Evolutionary conservation across 2,329 filamentous ascomycete genomes (phyloP).

Genomic region (Orbilia blumenaviensis): DNA sequence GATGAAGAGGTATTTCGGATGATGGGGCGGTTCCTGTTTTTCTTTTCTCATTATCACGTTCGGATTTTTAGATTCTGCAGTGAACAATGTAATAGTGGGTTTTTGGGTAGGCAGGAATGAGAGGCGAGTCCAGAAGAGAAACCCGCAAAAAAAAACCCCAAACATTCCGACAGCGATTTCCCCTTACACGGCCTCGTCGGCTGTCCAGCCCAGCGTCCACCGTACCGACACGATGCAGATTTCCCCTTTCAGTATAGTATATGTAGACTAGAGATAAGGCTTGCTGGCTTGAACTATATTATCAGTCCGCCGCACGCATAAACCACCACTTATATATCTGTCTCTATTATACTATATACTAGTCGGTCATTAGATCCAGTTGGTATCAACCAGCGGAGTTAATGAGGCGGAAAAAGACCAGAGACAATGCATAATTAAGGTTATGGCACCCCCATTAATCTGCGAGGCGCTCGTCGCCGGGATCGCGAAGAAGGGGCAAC

Average conservation of each 20-base stretch:
- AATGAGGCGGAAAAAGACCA: neutral
- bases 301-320: neutral
- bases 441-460: neutral
- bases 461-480: conserved; percentile 5
- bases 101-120: conserved; percentile 2
- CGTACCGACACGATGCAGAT: neutral
- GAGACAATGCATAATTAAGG: neutral
- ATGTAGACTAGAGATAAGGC: neutral
- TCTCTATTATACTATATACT: no score
- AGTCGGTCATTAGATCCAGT: no score
- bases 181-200: neutral
- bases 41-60: neutral
- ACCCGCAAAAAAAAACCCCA: neutral
- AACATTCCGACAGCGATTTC: conserved; percentile 8
- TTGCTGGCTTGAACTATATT: neutral
- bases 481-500: neutral
- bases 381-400: neutral
- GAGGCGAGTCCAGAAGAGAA: neutral
- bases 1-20: neutral
- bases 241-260: neutral
- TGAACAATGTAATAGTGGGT: neutral
- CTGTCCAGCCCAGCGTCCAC: neutral
- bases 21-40: neutral
- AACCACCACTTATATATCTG: neutral
- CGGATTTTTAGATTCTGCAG: neutral